phyloP scores from a whole-genome alignment of 345 rosid species.

The Cardamine resedifolia region DNA sequence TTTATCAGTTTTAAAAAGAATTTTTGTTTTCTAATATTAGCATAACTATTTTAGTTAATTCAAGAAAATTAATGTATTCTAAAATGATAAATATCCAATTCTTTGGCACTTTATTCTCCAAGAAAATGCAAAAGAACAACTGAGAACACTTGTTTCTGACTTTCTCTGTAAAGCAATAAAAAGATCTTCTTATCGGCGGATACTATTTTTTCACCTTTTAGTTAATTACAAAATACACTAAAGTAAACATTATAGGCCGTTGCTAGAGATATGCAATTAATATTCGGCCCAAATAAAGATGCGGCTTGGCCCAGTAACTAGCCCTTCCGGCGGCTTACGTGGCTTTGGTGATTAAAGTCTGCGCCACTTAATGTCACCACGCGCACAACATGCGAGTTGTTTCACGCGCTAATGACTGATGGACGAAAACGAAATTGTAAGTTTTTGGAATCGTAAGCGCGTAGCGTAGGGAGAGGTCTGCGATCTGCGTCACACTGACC shows the following conservation, averaged over 20 bases:
- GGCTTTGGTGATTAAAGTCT: neutral
- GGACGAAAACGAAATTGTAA: neutral
- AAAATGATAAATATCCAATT: neutral
- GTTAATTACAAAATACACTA: neutral
- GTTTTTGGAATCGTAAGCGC: neutral
- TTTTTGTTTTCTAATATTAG: too few relatives aligned
- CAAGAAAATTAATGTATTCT: neutral
- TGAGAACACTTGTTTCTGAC: slow-evolving; percentile 28
- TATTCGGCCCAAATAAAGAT: slow-evolving; percentile 21
- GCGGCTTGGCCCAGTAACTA: neutral
- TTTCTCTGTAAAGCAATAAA: slow-evolving; percentile 3
- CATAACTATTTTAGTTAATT: too few relatives aligned
- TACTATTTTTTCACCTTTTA: neutral
- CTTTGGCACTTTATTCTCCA: slow-evolving; percentile 20
- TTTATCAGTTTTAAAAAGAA: too few relatives aligned
- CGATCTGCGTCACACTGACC: slow-evolving; percentile 15
- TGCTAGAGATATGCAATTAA: neutral
- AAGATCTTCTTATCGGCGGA: neutral
- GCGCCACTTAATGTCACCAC: neutral
- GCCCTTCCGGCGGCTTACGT: neutral
- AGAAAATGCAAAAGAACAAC: slow-evolving; percentile 11
- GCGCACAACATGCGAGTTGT: neutral
- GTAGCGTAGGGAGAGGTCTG: neutral
- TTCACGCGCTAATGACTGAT: neutral
- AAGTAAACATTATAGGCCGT: neutral